phyloP scores from a whole-genome alignment of 805 yeast genomes.

The Grigorovia humatica region DNA sequence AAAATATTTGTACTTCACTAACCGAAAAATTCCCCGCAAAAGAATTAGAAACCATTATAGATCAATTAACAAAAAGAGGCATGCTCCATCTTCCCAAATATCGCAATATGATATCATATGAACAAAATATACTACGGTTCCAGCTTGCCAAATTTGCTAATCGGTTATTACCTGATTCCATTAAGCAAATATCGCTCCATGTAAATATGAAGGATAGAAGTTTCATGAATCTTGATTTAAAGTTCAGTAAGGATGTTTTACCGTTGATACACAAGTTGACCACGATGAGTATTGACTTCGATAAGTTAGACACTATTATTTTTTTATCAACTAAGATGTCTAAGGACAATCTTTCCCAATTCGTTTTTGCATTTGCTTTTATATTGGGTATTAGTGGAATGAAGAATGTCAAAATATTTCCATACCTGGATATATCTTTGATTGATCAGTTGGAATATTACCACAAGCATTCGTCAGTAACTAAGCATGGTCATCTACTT shows the following conservation, averaged over 20 bases:
- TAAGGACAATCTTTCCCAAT: slow-evolving; percentile 35
- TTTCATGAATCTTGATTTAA: slow-evolving; percentile 15
- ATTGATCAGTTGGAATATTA: slow-evolving; percentile 35
- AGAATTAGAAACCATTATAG: slow-evolving; percentile 6
- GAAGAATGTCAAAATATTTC: slow-evolving; percentile 37
- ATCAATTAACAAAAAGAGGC: slow-evolving; percentile 4
- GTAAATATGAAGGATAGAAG: slow-evolving; percentile 11
- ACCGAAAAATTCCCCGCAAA: slow-evolving; percentile 8
- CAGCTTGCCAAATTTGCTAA: slow-evolving; percentile 27
- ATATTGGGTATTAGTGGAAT: slow-evolving; percentile 22
- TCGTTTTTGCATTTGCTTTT: slow-evolving; percentile 32
- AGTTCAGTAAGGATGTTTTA: slow-evolving; percentile 16
- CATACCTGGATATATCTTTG: slow-evolving; percentile 52
- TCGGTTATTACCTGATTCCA: slow-evolving; percentile 28
- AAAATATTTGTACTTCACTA: slow-evolving; percentile 16
- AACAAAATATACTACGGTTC: slow-evolving; percentile 16
- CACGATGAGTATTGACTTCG: neutral
- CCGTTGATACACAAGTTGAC: neutral
- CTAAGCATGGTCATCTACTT: slow-evolving; percentile 28
- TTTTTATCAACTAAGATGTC: slow-evolving; percentile 32
- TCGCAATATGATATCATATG: slow-evolving; percentile 14
- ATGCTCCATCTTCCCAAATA: slow-evolving; percentile 1
- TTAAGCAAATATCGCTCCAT: slow-evolving; percentile 28
- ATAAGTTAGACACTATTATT: slow-evolving; percentile 14
- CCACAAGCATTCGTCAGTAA: slow-evolving; percentile 23